Evolutionary conservation across 148 eudicot genomes (phyloP).

Genomic region (Hydrangea macrophylla): DNA sequence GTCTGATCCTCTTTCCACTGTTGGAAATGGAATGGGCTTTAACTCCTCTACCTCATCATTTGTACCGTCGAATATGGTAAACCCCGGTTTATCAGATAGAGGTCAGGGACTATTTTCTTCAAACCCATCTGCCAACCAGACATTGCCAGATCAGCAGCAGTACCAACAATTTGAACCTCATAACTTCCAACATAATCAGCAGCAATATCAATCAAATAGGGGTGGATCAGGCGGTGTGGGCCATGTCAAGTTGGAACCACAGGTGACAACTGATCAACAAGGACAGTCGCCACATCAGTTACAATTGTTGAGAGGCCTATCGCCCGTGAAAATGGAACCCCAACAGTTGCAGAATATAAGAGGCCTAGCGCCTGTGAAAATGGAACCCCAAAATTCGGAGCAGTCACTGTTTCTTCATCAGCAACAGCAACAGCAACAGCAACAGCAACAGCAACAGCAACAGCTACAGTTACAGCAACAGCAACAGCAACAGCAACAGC

Average conservation of each 20-base stretch:
- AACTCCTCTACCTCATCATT: slow-evolving; percentile 52
- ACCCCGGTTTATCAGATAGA: slow-evolving; percentile 47
- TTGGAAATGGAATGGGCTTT: slow-evolving; percentile 70
- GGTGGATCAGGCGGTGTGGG: slow-evolving; percentile 53
- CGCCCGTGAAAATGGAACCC: slow-evolving; percentile 68
- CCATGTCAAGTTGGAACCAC: slow-evolving; percentile 62
- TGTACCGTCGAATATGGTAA: slow-evolving; percentile 35
- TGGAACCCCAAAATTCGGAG: slow-evolving; percentile 82
- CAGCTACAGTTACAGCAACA: too few relatives aligned
- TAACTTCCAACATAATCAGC: slow-evolving; percentile 58
- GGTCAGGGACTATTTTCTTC: slow-evolving; percentile 44
- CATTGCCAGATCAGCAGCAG: slow-evolving; percentile 50
- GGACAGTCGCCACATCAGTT: slow-evolving; percentile 46
- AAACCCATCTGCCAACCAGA: slow-evolving; percentile 35
- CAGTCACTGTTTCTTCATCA: slow-evolving; percentile 69
- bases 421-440: slow-evolving; percentile 68
- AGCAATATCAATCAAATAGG: slow-evolving; percentile 37
- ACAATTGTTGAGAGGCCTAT: slow-evolving; percentile 58
- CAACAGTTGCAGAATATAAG: slow-evolving; percentile 68
- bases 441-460: slow-evolving; percentile 42
- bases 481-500: slow-evolving; percentile 40
- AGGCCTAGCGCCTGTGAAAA: slow-evolving; percentile 50
- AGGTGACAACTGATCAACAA: slow-evolving; percentile 43
- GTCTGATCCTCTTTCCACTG: slow-evolving; percentile 57
- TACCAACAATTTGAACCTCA: slow-evolving; percentile 54